These are phyloP conservation scores for Beauveria caledonica DNA, from an alignment of 2,329 filamentous ascomycete genomes.

Conservation along the genomic window DNA sequence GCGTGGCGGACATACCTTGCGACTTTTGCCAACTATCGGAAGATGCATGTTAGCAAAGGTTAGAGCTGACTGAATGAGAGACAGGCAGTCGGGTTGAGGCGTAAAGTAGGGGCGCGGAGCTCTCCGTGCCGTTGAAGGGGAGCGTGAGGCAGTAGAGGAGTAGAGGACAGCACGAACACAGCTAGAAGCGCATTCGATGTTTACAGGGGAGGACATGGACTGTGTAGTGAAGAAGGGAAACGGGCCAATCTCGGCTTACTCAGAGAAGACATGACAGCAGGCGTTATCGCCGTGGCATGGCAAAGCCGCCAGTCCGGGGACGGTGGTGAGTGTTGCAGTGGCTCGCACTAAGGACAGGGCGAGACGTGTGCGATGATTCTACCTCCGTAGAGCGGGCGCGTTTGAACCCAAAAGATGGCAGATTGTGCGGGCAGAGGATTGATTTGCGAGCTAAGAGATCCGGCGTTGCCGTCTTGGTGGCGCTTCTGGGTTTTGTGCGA, in stretches of 20 bases:
- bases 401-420: neutral
- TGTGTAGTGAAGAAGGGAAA: neutral
- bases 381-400: neutral
- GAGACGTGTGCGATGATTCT: neutral
- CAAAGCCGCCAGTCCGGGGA: slow-evolving; percentile 3
- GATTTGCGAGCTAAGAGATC: neutral
- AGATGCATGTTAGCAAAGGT: slow-evolving; percentile 45
- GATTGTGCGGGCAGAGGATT: neutral
- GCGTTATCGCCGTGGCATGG: slow-evolving; percentile 2
- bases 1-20: slow-evolving; percentile 37
- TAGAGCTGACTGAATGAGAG: neutral
- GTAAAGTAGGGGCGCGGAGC: neutral
- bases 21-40: slow-evolving; percentile 50
- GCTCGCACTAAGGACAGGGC: neutral
- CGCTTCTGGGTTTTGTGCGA: neutral
- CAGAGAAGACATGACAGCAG: slow-evolving; percentile 14
- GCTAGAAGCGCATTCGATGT: neutral
- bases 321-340: neutral
- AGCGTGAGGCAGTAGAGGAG: neutral
- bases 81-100: neutral
- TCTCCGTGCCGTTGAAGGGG: neutral
- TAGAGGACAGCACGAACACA: neutral
- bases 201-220: neutral
- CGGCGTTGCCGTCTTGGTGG: slow-evolving; percentile 4
- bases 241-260: slow-evolving; percentile 11